phyloP scores from a whole-genome alignment of 148 eudicot species.

The Camellia japonica region DNA sequence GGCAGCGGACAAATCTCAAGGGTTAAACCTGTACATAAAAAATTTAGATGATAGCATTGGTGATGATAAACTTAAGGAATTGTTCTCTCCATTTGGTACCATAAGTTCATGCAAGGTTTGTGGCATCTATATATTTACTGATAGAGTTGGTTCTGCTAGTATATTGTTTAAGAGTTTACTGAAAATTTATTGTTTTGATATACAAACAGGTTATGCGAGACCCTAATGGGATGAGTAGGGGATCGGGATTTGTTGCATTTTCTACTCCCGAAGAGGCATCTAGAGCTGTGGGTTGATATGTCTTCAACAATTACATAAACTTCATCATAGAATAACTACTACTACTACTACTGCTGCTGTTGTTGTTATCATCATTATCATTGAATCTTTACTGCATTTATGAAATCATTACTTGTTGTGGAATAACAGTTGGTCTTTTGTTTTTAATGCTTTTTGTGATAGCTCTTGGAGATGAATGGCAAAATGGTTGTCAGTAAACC shows the following conservation, averaged over 20 bases:
- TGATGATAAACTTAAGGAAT: constrained; percentile 81
- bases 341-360: not conserved
- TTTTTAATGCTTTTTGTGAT: not conserved
- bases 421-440: not conserved
- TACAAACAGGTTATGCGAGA: constrained; percentile 74
- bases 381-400: not conserved
- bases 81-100: constrained; percentile 63
- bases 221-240: constrained; percentile 71
- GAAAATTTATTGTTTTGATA: constrained; percentile 11
- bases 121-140: not conserved
- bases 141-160: not conserved
- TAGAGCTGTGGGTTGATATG: constrained; percentile 65
- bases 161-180: not conserved
- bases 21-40: constrained; percentile 67
- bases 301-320: not conserved
- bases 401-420: not conserved
- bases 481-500: constrained; percentile 77
- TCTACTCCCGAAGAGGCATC: constrained; percentile 84
- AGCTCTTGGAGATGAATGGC: constrained; percentile 83
- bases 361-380: not conserved
- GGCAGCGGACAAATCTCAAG: constrained; percentile 64
- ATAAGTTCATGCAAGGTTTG: constrained; percentile 86
- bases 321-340: too few relatives aligned
- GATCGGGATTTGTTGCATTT: constrained; percentile 88
- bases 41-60: constrained; percentile 75